Evolutionary conservation across 192 early-diverging fungal genomes (phyloP), one percentile per base, ranked within the genome.

Genomic region (Backusella circina): DNA sequence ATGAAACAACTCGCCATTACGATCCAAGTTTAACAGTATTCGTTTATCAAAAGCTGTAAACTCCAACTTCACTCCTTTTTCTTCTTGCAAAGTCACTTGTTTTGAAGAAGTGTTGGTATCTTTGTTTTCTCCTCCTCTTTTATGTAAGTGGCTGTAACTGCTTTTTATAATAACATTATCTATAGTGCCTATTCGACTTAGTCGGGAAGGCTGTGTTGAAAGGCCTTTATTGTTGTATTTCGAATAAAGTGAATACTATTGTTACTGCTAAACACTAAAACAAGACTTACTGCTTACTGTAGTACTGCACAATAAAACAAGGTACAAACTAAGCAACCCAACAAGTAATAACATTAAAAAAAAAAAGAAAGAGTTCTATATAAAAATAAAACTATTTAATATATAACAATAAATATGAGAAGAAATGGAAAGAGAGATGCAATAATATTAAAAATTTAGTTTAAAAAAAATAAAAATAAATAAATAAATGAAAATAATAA

Each of bases 1-100:
- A 73, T 94, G 93, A 65, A 94, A 77, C 36, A 94, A 74, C 71
- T 92, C 91, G 15, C 79, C 70, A 78, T 94, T 94, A 23, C 88
- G 91, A 71, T 89, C 89, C 18, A 94, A 79, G 37, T 92, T 75
- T 57, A 94, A 83, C 51, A 82, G 72, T 68, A 90, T 90, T 2
- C 89, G 91, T 21, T 82, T 84, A 77, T 92, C 91, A 83, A 82
- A 93, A 33, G 90, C 92, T 28, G 54, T 61, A 9, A 61, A 61
- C 2, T 61, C 23, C 9, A 61, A 28, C 26, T 28, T 61, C 8
- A 61, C 23, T 61, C 54, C 54, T 26, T 61, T 7, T n/a, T 54
- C 51, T n/a, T n/a, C n/a, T n/a, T n/a, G n/a, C 41, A 15, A 10
- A 15, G 41, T 13, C 15, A 15, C 41, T 15, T 3, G 12, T 15